These are phyloP conservation scores for Uronychia binucleata DNA, from an alignment of 73 alveolate genomes.

Conservation along the genomic window DNA sequence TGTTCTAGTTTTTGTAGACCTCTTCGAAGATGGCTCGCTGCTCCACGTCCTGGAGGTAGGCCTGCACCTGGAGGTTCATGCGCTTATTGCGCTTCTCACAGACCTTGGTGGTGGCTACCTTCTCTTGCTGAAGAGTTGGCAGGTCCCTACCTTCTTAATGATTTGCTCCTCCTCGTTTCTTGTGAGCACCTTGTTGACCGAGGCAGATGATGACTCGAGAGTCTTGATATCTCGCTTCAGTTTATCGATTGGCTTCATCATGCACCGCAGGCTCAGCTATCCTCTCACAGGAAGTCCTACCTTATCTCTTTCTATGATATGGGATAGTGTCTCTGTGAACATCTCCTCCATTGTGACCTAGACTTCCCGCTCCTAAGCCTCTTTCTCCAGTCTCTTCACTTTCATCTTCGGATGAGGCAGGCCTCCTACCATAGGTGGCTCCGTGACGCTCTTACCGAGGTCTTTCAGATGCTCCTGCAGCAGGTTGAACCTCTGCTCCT, in stretches of 20 bases:
- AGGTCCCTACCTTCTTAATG: conserved; percentile 6
- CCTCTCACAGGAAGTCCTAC: background rate
- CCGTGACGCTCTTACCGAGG: conserved; percentile 7
- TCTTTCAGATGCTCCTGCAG: conserved; percentile 16
- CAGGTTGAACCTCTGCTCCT: background rate
- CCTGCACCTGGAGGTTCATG: conserved; percentile 1
- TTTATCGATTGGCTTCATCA: conserved; percentile 24
- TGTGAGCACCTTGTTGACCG: conserved; percentile 11
- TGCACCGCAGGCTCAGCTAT: background rate
- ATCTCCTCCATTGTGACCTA: conserved; percentile 32
- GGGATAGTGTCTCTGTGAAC: conserved; percentile 28
- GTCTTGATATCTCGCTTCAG: conserved; percentile 22
- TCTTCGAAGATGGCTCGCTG: conserved; percentile 42
- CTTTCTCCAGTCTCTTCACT: background rate
- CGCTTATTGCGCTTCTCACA: conserved; percentile 13
- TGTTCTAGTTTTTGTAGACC: conserved; percentile 29
- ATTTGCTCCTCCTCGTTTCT: conserved; percentile 12
- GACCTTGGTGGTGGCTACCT: background rate
- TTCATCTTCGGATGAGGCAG: background rate
- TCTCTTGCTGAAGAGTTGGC: conserved; percentile 1
- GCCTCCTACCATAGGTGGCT: background rate
- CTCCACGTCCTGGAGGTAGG: conserved; percentile 17
- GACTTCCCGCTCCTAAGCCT: conserved; percentile 15
- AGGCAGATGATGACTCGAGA: conserved; percentile 1
- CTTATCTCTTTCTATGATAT: conserved; percentile 44